Conservation (phyloP, 371 early-diverging fungal species). For the Mucor plumbeus region DNA sequence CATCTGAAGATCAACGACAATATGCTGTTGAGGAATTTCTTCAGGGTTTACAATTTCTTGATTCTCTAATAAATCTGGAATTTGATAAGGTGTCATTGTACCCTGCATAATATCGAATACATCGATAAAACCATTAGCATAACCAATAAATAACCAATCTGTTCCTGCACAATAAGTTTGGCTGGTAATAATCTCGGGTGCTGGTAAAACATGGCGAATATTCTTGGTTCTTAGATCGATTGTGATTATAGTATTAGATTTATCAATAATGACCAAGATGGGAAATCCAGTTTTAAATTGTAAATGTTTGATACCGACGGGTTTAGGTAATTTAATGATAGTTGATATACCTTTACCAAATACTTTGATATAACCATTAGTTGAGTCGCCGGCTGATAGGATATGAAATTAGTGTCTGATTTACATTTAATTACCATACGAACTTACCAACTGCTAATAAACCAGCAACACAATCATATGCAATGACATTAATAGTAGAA, state of each 20-base stretch:
- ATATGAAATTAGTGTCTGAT: neutral
- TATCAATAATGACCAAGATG: constrained; percentile 52
- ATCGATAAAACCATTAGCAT: constrained; percentile 59
- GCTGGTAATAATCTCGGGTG: constrained; percentile 57
- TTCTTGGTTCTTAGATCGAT: constrained; percentile 55
- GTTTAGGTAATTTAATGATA: constrained; percentile 25
- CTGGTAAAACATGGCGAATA: constrained; percentile 40
- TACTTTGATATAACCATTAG: constrained; percentile 35
- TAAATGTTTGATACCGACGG: constrained; percentile 53
- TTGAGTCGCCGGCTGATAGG: constrained; percentile 24
- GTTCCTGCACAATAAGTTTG: constrained; percentile 55
- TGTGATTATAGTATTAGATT: constrained; percentile 53
- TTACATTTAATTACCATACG: neutral
- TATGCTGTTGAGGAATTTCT: constrained; percentile 1
- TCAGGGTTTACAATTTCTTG: constrained; percentile 1
- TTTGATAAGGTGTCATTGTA: constrained; percentile 46
- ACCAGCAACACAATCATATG: constrained; percentile 62
- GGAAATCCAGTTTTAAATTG: constrained; percentile 59
- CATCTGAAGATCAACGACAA: constrained; percentile 56
- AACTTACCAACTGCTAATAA: constrained; percentile 59
- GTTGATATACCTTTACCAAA: constrained; percentile 52
- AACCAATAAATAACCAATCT: constrained; percentile 65
- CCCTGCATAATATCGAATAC: constrained; percentile 61
- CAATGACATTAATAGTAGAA: constrained; percentile 47
- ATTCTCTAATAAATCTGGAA: constrained; percentile 46